Conservation (phyloP, 495 filamentous ascomycete species). For the Hypoxylon intermedium region DNA sequence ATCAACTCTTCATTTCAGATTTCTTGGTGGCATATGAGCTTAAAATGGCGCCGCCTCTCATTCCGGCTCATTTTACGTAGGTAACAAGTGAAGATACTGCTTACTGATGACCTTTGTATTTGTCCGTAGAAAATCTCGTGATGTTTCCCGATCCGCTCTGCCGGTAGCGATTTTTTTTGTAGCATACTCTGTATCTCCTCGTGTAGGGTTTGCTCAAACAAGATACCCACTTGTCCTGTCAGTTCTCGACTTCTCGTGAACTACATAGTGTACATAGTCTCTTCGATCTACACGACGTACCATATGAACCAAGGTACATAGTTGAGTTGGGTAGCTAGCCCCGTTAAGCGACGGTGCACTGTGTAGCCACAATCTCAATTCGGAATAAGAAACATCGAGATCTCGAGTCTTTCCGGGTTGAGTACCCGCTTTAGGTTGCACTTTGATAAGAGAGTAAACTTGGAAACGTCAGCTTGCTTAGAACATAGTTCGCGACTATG, state of each 20-base stretch:
- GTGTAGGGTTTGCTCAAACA: conserved; percentile 8
- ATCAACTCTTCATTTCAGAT: too few species aligned
- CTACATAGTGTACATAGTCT: too few species aligned
- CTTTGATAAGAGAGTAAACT: not conserved
- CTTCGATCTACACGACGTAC: conserved; percentile 30
- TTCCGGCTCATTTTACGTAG: too few species aligned
- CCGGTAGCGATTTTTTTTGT: conserved; percentile 31
- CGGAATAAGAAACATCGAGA: conserved; percentile 12
- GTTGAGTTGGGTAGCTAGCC: too few species aligned
- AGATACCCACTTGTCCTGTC: conserved; percentile 37
- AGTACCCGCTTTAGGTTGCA: not conserved
- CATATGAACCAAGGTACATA: conserved; percentile 11
- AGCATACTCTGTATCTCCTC: too few species aligned
- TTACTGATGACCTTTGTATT: conserved; percentile 9
- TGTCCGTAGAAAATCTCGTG: conserved; percentile 6
- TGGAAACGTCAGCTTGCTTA: conserved; percentile 5
- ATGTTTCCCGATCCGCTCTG: conserved; percentile 27
- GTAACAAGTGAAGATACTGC: not conserved
- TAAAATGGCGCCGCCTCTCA: too few species aligned
- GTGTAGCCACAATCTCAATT: conserved; percentile 15
- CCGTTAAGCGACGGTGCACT: conserved; percentile 16
- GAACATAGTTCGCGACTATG: not conserved
- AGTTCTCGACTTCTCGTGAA: conserved; percentile 26
- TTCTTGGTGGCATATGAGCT: too few species aligned
- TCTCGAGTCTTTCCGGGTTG: not conserved